Percentiles rank a stretch among this genome's conserved stretches.
Evolutionary conservation across 2,329 filamentous ascomycete species (phyloP).

Genomic region (Colletotrichum echinochloae): DNA sequence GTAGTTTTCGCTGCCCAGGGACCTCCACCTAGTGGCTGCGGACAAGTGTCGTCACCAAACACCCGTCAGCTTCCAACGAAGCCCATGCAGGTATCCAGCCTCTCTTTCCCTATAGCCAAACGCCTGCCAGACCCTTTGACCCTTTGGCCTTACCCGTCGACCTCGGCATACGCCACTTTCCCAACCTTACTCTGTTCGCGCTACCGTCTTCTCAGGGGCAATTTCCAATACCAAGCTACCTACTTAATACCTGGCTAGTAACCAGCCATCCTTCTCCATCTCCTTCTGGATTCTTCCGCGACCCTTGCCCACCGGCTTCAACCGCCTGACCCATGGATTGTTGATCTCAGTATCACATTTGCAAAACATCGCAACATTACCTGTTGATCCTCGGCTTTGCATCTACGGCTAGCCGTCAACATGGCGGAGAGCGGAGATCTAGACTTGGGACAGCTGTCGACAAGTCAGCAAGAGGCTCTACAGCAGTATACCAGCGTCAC

Average conservation of each 20-base stretch:
- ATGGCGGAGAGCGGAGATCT: slow-evolving; percentile 60
- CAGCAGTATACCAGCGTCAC: slow-evolving; percentile 92
- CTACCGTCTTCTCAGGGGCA: not conserved
- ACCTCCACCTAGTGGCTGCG: not conserved
- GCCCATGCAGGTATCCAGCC: not conserved
- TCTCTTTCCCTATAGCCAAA: not conserved
- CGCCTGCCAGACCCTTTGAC: not conserved
- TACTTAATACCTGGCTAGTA: not conserved
- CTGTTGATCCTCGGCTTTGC: not conserved
- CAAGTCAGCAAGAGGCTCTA: slow-evolving; percentile 83
- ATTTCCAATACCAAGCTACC: not conserved
- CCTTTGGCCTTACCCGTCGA: not conserved
- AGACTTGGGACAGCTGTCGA: slow-evolving; percentile 77
- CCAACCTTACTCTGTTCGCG: not conserved
- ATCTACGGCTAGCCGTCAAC: slow-evolving; percentile 4
- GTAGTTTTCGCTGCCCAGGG: not conserved
- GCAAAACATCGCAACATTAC: slow-evolving; percentile 1
- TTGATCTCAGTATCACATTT: not conserved
- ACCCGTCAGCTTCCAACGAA: slow-evolving; percentile 1
- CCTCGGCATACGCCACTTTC: not conserved
- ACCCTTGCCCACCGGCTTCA: not conserved
- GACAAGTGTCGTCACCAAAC: slow-evolving; percentile 36
- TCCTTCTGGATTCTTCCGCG: not conserved
- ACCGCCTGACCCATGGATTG: slow-evolving; percentile 16
- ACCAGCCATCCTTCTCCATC: not conserved